These are phyloP conservation scores for Agrostemma githago DNA, from an alignment of 148 eudicot genomes.

Conservation along the genomic window DNA sequence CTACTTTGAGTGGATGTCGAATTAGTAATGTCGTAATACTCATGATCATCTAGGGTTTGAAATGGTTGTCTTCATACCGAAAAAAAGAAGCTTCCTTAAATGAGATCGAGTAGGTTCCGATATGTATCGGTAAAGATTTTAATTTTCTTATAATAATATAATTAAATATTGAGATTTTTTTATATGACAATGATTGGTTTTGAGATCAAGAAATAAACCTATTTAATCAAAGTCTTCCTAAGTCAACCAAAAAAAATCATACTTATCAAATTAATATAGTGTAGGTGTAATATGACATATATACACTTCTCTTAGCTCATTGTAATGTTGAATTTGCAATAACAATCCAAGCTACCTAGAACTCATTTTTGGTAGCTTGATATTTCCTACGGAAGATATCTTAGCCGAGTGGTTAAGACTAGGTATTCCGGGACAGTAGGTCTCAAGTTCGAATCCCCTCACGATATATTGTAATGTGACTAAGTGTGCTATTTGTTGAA, in stretches of 20 bases:
- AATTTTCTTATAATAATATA: no score
- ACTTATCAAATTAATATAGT: slow-evolving; percentile 3
- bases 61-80: no score
- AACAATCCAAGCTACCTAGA: not conserved
- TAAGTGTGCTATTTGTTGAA: not conserved
- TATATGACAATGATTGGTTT: not conserved
- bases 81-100: no score
- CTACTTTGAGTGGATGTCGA: no score
- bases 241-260: slow-evolving; percentile 3
- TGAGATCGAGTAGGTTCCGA: no score
- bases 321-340: not conserved
- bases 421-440: no score
- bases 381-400: not conserved
- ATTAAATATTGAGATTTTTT: not conserved
- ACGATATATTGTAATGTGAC: not conserved
- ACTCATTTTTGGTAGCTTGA: not conserved
- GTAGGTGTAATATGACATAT: slow-evolving; percentile 11
- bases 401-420: no score
- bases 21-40: no score
- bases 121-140: no score
- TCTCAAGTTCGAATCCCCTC: no score
- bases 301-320: not conserved
- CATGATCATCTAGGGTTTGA: no score
- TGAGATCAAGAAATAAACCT: not conserved
- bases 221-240: not conserved